Conservation (phyloP, 176 grass and related monocot genomes). For the Bothriochloa decipiens region DNA sequence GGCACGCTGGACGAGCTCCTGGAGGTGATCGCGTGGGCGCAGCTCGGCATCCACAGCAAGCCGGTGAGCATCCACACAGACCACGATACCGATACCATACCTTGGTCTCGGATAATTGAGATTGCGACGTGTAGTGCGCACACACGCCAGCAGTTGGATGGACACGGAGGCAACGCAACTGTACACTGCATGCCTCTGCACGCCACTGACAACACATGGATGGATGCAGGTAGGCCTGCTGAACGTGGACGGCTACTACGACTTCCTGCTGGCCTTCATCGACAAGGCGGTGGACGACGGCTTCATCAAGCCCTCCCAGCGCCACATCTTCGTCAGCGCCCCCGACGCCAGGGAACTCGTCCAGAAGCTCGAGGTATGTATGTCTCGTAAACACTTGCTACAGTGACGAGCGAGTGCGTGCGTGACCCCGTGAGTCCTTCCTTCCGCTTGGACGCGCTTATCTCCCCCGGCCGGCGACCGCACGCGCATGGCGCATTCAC, state of each 20-base stretch:
- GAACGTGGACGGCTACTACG: constrained; percentile 97
- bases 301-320: constrained; percentile 80
- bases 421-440: no score
- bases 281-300: constrained; percentile 98
- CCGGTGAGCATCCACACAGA: constrained; percentile 42
- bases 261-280: constrained; percentile 88
- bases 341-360: constrained; percentile 69
- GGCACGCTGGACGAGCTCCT: constrained; percentile 94
- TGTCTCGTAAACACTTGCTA: no score
- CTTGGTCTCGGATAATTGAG: no score
- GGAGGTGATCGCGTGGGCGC: constrained; percentile 94
- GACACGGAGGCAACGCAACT: background rate
- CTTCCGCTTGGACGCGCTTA: no score
- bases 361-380: constrained; percentile 82
- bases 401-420: no score
- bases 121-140: no score
- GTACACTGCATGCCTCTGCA: background rate
- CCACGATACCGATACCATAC: no score
- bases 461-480: no score
- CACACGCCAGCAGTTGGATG: background rate
- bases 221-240: constrained; percentile 73
- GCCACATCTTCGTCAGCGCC: constrained; percentile 86
- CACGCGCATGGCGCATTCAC: no score
- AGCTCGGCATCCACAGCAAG: constrained; percentile 97
- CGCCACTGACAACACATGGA: no score